These are phyloP conservation scores for Polytolypa hystricis DNA, from an alignment of 2,329 filamentous ascomycete genomes.

Conservation along the genomic window DNA sequence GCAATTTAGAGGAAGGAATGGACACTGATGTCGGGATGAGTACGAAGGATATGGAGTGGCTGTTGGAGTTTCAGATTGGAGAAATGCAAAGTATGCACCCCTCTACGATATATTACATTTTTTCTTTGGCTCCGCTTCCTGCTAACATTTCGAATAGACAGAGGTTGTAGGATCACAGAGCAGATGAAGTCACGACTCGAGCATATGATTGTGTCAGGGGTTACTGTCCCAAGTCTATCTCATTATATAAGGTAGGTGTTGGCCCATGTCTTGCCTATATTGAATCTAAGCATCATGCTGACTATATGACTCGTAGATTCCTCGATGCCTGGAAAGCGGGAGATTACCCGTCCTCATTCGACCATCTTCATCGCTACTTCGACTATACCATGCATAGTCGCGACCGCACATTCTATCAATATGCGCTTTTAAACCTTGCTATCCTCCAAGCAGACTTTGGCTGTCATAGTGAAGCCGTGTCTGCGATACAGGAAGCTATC, in stretches of 20 bases:
- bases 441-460: slow-evolving; percentile 93
- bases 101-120: slow-evolving; percentile 17
- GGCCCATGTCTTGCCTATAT: background rate
- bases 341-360: slow-evolving; percentile 81
- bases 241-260: slow-evolving; percentile 59
- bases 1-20: slow-evolving; percentile 31
- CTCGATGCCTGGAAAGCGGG: slow-evolving; percentile 86
- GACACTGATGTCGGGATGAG: slow-evolving; percentile 45
- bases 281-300: background rate
- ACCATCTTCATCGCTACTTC: slow-evolving; percentile 87
- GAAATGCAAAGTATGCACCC: slow-evolving; percentile 61
- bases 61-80: slow-evolving; percentile 80
- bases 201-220: slow-evolving; percentile 55
- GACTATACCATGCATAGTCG: slow-evolving; percentile 86
- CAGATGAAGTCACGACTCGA: slow-evolving; percentile 62
- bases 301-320: slow-evolving; percentile 45
- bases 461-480: slow-evolving; percentile 78
- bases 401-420: slow-evolving; percentile 82
- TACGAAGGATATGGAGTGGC: slow-evolving; percentile 65
- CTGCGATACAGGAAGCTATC: slow-evolving; percentile 89
- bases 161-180: slow-evolving; percentile 65
- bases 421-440: slow-evolving; percentile 84
- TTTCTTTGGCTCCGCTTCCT: slow-evolving; percentile 4
- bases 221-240: slow-evolving; percentile 58
- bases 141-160: slow-evolving; percentile 37